A percentile compares a stretch with the other conserved stretches of the same genome.
phyloP scores from a whole-genome alignment of 768 basidiomycete genomes.

The Harrya chromipes region DNA sequence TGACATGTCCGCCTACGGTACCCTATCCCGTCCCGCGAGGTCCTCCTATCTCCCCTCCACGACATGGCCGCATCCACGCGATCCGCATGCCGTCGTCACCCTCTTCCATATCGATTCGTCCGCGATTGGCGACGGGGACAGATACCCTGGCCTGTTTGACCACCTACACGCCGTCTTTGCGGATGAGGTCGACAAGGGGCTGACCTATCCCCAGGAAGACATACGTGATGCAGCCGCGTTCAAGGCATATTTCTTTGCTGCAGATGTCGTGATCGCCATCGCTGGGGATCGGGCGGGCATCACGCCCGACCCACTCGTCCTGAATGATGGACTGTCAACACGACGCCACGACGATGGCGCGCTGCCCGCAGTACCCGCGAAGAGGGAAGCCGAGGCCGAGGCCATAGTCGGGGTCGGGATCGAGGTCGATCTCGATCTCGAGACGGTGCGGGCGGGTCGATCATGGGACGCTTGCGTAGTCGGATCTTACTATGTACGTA shows the following conservation, averaged over 20 bases:
- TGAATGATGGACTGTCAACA: too few species aligned
- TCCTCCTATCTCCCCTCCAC: slow-evolving; percentile 42
- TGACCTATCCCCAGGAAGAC: slow-evolving; percentile 84
- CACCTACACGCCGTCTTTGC: slow-evolving; percentile 63
- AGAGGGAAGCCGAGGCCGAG: not conserved
- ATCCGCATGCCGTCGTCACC: slow-evolving; percentile 20
- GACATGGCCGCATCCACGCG: slow-evolving; percentile 39
- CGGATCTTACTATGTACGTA: slow-evolving; percentile 75
- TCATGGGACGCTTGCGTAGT: slow-evolving; percentile 69
- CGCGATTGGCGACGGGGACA: slow-evolving; percentile 12
- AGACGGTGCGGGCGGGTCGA: slow-evolving; percentile 45
- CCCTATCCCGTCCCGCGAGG: slow-evolving; percentile 39
- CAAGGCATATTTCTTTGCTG: slow-evolving; percentile 72
- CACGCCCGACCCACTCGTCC: not conserved
- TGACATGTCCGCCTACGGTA: slow-evolving; percentile 72
- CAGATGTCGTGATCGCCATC: slow-evolving; percentile 73
- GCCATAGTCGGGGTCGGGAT: slow-evolving; percentile 11
- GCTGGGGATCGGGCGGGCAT: slow-evolving; percentile 13
- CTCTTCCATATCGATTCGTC: slow-evolving; percentile 38
- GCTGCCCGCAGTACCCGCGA: not conserved
- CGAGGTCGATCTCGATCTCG: slow-evolving; percentile 34
- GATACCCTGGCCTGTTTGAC: slow-evolving; percentile 50
- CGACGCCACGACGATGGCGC: not conserved
- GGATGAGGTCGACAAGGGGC: slow-evolving; percentile 70
- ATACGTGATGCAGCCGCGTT: slow-evolving; percentile 53